Conservation (phyloP, 1,139 yeast species). For the Spathaspora jeffriesii region DNA sequence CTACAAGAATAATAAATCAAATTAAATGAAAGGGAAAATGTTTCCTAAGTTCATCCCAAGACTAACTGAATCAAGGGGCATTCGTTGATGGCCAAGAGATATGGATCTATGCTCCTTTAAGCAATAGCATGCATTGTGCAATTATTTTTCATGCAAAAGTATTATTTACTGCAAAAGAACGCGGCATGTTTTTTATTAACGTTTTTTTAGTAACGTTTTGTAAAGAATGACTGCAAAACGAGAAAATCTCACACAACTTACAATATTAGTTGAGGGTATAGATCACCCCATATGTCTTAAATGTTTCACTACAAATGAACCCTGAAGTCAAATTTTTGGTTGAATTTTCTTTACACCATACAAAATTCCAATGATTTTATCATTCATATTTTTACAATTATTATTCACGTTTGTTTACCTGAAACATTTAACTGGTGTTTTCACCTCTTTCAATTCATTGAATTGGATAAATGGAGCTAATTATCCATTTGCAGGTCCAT, state of each 20-base stretch:
- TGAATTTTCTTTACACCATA: not conserved
- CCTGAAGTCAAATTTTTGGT: not conserved
- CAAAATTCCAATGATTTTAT: not conserved
- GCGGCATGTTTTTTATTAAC: too few relatives aligned
- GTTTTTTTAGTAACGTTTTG: too few relatives aligned
- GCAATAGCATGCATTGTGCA: too few relatives aligned
- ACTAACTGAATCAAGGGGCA: too few relatives aligned
- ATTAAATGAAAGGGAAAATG: too few relatives aligned
- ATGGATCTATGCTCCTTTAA: too few relatives aligned
- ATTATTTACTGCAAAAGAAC: too few relatives aligned
- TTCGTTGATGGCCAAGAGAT: too few relatives aligned
- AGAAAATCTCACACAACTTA: not conserved
- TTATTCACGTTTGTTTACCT: not conserved
- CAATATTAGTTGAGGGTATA: not conserved
- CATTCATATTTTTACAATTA: not conserved
- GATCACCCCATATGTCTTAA: not conserved
- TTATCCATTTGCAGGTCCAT: slow-evolving; percentile 17
- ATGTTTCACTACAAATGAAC: not conserved
- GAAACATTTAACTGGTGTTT: slow-evolving; percentile 17
- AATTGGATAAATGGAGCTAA: slow-evolving; percentile 11
- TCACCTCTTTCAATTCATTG: slow-evolving; percentile 17
- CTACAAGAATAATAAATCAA: too few relatives aligned
- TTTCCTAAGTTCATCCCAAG: too few relatives aligned
- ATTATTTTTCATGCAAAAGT: too few relatives aligned
- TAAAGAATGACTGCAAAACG: not conserved